A percentile compares a stretch with the other conserved stretches of the same genome.
These are phyloP conservation scores for Leccinellum rugosiceps DNA, from an alignment of 768 basidiomycete genomes.

Conservation along the genomic window DNA sequence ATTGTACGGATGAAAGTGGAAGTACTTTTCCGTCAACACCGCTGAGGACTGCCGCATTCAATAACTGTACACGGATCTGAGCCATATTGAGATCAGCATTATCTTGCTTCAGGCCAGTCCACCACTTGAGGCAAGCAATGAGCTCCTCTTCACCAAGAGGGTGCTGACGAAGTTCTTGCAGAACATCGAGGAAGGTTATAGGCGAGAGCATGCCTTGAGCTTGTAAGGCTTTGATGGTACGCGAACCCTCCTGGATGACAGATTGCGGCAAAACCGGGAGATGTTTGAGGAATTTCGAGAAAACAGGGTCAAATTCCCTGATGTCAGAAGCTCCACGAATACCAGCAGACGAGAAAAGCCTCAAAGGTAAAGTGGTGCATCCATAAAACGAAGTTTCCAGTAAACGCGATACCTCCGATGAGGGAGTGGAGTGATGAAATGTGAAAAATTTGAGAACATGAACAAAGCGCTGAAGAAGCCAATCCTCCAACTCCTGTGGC, in stretches of 20 bases:
- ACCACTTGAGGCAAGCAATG: slow-evolving; percentile 86
- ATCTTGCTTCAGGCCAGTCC: slow-evolving; percentile 48
- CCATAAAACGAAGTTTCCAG: slow-evolving; percentile 66
- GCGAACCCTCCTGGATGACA: slow-evolving; percentile 51
- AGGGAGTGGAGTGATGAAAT: slow-evolving; percentile 85
- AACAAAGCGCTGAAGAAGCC: slow-evolving; percentile 58
- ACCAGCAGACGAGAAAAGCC: slow-evolving; percentile 8
- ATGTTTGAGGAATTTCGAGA: slow-evolving; percentile 72
- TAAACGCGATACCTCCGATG: slow-evolving; percentile 64
- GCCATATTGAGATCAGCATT: slow-evolving; percentile 35
- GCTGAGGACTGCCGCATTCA: slow-evolving; percentile 66
- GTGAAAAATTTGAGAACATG: slow-evolving; percentile 90
- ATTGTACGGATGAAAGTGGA: slow-evolving; percentile 65
- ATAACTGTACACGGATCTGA: slow-evolving; percentile 54
- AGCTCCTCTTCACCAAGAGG: slow-evolving; percentile 73
- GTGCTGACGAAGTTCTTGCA: slow-evolving; percentile 67
- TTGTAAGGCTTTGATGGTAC: slow-evolving; percentile 61
- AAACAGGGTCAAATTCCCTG: slow-evolving; percentile 64
- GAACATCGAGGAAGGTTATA: slow-evolving; percentile 79
- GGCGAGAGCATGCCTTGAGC: slow-evolving; percentile 62
- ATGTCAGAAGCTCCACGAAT: slow-evolving; percentile 11
- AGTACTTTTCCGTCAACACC: slow-evolving; percentile 53
- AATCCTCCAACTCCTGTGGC: slow-evolving; percentile 42
- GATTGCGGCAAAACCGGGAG: slow-evolving; percentile 71
- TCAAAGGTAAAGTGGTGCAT: slow-evolving; percentile 8